A percentile compares a stretch with the other conserved stretches of the same genome.
Evolutionary conservation across 441 rosid genomes (phyloP).

Genomic region (Rhodomyrtus psidioides): DNA sequence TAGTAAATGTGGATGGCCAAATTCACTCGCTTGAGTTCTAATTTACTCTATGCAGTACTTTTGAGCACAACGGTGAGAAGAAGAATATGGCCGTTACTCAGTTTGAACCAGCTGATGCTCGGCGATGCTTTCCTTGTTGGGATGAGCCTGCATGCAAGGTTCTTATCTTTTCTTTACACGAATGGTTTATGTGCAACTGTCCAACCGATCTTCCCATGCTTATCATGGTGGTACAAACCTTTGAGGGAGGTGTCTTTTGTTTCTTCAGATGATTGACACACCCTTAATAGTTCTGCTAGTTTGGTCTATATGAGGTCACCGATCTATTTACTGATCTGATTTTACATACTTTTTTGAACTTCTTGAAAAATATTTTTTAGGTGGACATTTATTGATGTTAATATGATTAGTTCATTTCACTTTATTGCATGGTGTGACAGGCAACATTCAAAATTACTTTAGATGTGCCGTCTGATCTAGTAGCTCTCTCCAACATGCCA

Average conservation of each 20-base stretch:
- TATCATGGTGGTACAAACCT: not conserved
- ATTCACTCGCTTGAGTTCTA: not conserved
- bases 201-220: not conserved
- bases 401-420: not conserved
- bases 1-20: not conserved
- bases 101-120: conserved; percentile 95
- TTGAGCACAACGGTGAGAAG: conserved; percentile 73
- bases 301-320: not conserved
- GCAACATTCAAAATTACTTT: conserved; percentile 86
- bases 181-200: not conserved
- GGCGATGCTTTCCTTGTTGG: conserved; percentile 98
- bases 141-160: conserved; percentile 99
- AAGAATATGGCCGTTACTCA: conserved; percentile 98
- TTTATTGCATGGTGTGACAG: conserved; percentile 28
- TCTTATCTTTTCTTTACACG: not conserved
- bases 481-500: conserved; percentile 95
- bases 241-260: not conserved
- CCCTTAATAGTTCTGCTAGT: not conserved
- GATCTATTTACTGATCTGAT: not conserved
- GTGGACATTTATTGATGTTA: not conserved
- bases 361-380: not conserved
- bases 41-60: conserved; percentile 37
- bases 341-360: not conserved
- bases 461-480: conserved; percentile 72
- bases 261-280: not conserved